Percentiles rank a stretch among this genome's conserved stretches.
phyloP scores from a whole-genome alignment of 176 grass and related monocot species.

The Neostapfia colusana region DNA sequence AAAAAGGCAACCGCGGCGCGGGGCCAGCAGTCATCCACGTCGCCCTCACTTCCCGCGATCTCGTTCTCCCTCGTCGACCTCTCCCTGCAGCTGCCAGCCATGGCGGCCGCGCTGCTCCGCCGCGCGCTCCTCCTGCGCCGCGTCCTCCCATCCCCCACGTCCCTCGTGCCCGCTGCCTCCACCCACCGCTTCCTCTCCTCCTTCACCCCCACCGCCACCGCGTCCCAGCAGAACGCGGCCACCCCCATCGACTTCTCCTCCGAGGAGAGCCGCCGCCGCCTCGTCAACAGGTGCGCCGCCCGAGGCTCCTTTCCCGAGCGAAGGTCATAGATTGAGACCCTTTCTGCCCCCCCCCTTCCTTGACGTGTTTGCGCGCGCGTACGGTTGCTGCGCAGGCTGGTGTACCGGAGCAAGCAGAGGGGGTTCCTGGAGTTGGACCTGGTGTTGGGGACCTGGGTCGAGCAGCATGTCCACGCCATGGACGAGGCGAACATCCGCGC shows the following conservation, averaged over 20 bases:
- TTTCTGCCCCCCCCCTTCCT: background rate
- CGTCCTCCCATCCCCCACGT: conserved; percentile 16
- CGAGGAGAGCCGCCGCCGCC: conserved; percentile 85
- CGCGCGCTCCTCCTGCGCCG: conserved; percentile 42
- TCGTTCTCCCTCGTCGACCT: background rate
- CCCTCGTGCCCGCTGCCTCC: background rate
- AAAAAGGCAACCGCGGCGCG: background rate
- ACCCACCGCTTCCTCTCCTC: conserved; percentile 20
- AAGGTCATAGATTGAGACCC: background rate
- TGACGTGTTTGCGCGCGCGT: background rate
- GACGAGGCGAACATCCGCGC: conserved; percentile 73
- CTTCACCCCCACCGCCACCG: conserved; percentile 14
- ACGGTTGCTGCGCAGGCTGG: conserved; percentile 43
- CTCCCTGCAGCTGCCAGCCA: conserved; percentile 2
- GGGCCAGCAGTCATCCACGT: conserved; percentile 40
- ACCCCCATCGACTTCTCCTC: conserved; percentile 55
- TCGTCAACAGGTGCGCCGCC: conserved; percentile 65
- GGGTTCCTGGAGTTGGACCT: conserved; percentile 94
- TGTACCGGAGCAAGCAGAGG: conserved; percentile 92
- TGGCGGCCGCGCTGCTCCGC: conserved; percentile 49
- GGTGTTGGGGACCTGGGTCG: conserved; percentile 82
- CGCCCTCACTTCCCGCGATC: background rate
- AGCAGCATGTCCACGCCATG: conserved; percentile 74
- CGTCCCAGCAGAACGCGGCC: conserved; percentile 40
- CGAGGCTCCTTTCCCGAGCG: no score